phyloP scores from a whole-genome alignment of 2,329 filamentous ascomycete genomes.

The Byssochlamys sp. region DNA sequence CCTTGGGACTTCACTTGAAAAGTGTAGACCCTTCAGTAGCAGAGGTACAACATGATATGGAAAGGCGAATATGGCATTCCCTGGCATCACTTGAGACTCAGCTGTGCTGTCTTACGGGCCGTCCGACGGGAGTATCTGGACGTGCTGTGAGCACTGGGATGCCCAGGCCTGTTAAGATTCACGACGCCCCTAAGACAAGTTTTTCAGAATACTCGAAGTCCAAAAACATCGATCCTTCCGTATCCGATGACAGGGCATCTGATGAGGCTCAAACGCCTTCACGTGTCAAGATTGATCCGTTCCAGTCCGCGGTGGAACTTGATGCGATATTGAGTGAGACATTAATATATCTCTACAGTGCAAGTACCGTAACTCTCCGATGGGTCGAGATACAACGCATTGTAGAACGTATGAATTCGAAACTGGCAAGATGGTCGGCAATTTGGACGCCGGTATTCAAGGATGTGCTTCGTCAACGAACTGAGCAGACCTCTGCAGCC shows the following conservation, averaged over 20 bases:
- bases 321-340: neutral
- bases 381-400: neutral
- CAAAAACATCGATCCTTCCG: neutral
- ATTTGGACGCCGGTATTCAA: neutral
- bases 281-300: neutral
- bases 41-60: neutral
- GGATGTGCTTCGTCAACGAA: neutral
- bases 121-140: neutral
- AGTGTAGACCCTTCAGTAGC: neutral
- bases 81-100: neutral
- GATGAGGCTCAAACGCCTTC: neutral
- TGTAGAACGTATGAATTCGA: neutral
- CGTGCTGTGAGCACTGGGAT: neutral
- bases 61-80: neutral
- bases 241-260: neutral
- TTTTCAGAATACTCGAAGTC: neutral
- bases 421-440: neutral
- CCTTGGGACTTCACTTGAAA: neutral
- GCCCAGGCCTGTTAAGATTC: neutral
- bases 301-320: neutral
- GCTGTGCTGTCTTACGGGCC: neutral
- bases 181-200: neutral
- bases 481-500: neutral
- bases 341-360: neutral
- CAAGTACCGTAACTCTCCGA: neutral